phyloP scores from a whole-genome alignment of 1,139 yeast genomes.

The Geotrichum restrictum region DNA sequence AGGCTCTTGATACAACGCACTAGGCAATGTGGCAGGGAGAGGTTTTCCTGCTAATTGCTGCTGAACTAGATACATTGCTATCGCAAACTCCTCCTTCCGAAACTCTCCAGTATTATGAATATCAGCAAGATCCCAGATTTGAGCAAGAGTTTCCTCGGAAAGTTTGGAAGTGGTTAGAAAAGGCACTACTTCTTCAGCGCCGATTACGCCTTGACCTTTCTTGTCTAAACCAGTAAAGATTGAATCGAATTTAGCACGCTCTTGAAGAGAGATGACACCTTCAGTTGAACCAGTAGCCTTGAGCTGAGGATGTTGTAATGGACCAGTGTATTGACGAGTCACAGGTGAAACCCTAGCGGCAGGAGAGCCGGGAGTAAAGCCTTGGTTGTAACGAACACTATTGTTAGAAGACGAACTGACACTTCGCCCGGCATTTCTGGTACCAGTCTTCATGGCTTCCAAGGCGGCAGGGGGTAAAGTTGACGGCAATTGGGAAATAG shows the following conservation, averaged over 20 bases:
- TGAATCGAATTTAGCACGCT: constrained; percentile 71
- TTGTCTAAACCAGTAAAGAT: constrained; percentile 78
- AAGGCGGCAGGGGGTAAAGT: constrained; percentile 50
- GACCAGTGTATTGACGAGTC: constrained; percentile 26
- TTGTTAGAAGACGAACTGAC: constrained; percentile 19
- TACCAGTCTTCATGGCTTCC: constrained; percentile 24
- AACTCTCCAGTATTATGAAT: constrained; percentile 82
- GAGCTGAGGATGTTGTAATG: constrained; percentile 16
- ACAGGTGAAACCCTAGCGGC: constrained; percentile 25
- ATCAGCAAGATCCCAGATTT: constrained; percentile 93
- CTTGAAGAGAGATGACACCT: constrained; percentile 67
- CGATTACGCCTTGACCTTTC: constrained; percentile 55
- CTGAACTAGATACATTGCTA: constrained; percentile 90
- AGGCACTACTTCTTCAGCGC: constrained; percentile 72
- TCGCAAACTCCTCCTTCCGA: constrained; percentile 75
- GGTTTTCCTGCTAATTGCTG: constrained; percentile 71
- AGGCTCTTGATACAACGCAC: constrained; percentile 27
- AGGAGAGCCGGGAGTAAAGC: constrained; percentile 23
- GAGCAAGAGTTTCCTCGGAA: constrained; percentile 78
- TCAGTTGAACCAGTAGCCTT: constrained; percentile 46
- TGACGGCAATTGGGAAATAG: constrained; percentile 63
- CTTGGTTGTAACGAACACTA: constrained; percentile 25
- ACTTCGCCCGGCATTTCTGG: constrained; percentile 7
- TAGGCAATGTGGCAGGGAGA: constrained; percentile 56
- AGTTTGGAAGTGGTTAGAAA: constrained; percentile 85